Base-by-base conservation (phyloP, 2,329 filamentous ascomycete genomes). In the Pseudocercospora eumusae region DNA sequence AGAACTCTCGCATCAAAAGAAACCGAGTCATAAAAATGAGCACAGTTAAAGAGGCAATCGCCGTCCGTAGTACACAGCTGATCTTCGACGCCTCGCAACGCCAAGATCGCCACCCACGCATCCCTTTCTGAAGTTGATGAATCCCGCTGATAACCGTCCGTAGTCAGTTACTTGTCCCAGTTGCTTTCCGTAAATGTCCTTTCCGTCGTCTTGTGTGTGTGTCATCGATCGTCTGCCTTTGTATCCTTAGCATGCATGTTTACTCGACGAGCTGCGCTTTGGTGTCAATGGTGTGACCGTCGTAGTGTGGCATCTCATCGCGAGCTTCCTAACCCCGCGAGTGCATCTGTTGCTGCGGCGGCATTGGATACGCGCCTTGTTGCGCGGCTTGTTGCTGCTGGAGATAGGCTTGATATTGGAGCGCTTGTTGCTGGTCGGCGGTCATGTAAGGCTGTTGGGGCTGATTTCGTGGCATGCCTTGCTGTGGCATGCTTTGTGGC, bases 401-500 rank as follows among this genome's bases (percentile, higher is more conserved):
- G 23, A 77, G 64, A 61, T 77, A 77, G 33, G 73, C 73, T 64
- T 77, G 75, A 59, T 77, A 77, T 57, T 76, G 75, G 44, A 77
- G 62, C 3, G 74, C 74, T 60, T 76, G 74, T 60, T 74, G 71
- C 64, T 77, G 74, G 42, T 77, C 74, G 52, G 74, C 70, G 28
- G 73, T 76, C 73, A 76, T 75, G 63, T 73, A 74, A 13, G 73
- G 69, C 47, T 71, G 65, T 31, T 66, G 67, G 3, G 68, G 64
- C 59, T 70, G 66, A 60, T 69, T 68, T 64, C 67, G 68, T 54
- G 70, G 67, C 68, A 74, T 73, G 61, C 64, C 64, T 49, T 70
- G 70, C 9, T 69, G 70, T 36, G 71, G 71, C 68, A 76, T 73
- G 60, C 66, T 65, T 40, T 72, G 72, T n/a, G 72, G 68, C 65